Conservation (phyloP, 75 land plant genomes). For the Ceratopteris richardii region DNA sequence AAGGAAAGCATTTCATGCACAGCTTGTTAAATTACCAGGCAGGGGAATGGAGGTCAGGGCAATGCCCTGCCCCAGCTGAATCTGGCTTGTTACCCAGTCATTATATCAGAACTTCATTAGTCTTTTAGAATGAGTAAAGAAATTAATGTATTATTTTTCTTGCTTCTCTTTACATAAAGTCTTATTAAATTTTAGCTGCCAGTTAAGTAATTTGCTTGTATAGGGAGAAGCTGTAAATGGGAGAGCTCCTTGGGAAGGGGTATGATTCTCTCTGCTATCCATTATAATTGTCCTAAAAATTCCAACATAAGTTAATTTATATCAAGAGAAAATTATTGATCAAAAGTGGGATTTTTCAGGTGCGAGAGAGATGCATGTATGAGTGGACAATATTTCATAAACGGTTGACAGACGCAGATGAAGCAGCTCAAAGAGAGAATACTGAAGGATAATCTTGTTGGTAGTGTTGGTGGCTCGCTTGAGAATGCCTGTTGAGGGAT, state of each 20-base stretch:
- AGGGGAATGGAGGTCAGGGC: not conserved
- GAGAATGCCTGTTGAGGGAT: no score
- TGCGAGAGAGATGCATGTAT: constrained; percentile 29
- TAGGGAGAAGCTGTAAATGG: constrained; percentile 44
- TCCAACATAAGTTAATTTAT: not conserved
- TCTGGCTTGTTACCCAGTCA: not conserved
- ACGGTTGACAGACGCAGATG: constrained; percentile 31
- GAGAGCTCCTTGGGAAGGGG: constrained; percentile 60
- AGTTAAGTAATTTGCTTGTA: not conserved
- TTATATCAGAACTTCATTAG: not conserved
- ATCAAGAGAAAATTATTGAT: not conserved
- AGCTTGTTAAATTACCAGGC: no score
- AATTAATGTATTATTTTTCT: not conserved
- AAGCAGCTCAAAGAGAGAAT: constrained; percentile 8
- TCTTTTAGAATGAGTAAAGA: not conserved
- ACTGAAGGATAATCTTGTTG: not conserved
- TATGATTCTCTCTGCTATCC: constrained; percentile 15
- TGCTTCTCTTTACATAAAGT: not conserved
- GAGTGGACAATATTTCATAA: constrained; percentile 28
- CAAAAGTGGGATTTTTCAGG: constrained; percentile 13
- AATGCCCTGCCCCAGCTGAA: not conserved
- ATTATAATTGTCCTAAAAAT: not conserved
- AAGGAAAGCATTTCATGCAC: constrained; percentile 8
- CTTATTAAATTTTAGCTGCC: not conserved
- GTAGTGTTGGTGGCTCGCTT: no score